Evolutionary conservation across 306 rosid species (phyloP), one percentile per base, ranked within the genome.

Genomic region (Pachyrhizus erosus): DNA sequence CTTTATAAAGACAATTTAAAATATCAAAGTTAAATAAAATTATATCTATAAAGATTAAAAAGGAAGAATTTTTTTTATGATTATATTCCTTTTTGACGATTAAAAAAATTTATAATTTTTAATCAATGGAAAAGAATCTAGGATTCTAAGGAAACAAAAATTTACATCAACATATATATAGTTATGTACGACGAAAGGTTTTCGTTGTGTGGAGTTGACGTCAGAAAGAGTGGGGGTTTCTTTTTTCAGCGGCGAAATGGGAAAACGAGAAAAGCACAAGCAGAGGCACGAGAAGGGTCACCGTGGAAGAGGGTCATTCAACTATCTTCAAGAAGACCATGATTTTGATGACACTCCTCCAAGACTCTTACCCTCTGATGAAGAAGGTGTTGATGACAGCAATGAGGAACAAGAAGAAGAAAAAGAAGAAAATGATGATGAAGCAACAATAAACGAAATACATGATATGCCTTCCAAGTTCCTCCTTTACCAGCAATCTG

Each of bases 401-500:
- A 68, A 68, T 10, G 54, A 20, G n/a, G 86, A 77, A 18, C 65
- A 70, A 46, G 55, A 80, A 15, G 80, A 62, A 51, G 45, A 88
- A 77, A 61, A 83, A 65, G n/a, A 58, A 9, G 70, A 80, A 31
- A 73, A 66, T 23, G 82, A 82, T 1, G 73, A 67, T 2, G 84
- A 12, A 0, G 78, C 5, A 86, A 49, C 61, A 10, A 60, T 76
- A 51, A 13, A 29, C 87, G 86, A 90, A 77, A 89, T 87, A 26
- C 77, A 54, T 55, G 90, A 87, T 58, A 66, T 83, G 52, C 98
- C 98, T 72, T 94, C 98, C 1, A 94, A 94, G 49, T 95, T 93
- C 81, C 86, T 62, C 60, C 95, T 95, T 77, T 95, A 93, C 78
- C 97, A 95, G 73, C 94, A 91, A 75, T 93, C 95, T 24, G 98